These are phyloP conservation scores for Eutreptiella sp. DNA, from an alignment of 208 protist species.

Conservation along the genomic window DNA sequence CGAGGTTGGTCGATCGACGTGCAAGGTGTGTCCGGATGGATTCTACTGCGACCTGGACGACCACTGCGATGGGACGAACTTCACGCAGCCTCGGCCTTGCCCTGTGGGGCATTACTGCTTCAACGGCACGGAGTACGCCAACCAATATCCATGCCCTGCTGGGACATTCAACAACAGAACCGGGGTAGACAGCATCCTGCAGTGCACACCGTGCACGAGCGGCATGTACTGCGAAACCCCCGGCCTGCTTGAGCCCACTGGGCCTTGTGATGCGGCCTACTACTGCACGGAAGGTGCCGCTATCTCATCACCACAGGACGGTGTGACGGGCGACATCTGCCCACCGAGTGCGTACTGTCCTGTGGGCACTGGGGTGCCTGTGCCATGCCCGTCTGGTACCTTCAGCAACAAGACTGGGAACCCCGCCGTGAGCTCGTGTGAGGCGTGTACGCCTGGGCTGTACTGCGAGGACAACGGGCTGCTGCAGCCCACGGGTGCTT, in stretches of 20 bases:
- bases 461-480: neutral
- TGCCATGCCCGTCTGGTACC: constrained; percentile 32
- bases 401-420: constrained; percentile 8
- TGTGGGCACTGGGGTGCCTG: constrained; percentile 27
- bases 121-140: constrained; percentile 10
- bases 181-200: neutral
- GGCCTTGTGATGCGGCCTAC: neutral
- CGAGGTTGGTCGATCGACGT: neutral
- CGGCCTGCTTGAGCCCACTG: neutral
- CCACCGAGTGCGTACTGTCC: constrained; percentile 22
- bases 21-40: constrained; percentile 32
- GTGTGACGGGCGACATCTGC: constrained; percentile 20
- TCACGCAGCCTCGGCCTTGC: constrained; percentile 16
- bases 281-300: constrained; percentile 29
- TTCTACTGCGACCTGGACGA: constrained; percentile 34
- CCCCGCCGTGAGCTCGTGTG: constrained; percentile 17
- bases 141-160: constrained; percentile 11
- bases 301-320: constrained; percentile 11
- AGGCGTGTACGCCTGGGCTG: constrained; percentile 2
- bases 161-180: constrained; percentile 19
- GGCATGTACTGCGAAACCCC: constrained; percentile 15
- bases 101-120: constrained; percentile 29
- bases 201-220: constrained; percentile 1
- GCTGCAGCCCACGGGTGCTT: constrained; percentile 19
- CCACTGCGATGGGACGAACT: neutral